Conservation (phyloP, 805 yeast species). For the Nakazawaea anatomiae region DNA sequence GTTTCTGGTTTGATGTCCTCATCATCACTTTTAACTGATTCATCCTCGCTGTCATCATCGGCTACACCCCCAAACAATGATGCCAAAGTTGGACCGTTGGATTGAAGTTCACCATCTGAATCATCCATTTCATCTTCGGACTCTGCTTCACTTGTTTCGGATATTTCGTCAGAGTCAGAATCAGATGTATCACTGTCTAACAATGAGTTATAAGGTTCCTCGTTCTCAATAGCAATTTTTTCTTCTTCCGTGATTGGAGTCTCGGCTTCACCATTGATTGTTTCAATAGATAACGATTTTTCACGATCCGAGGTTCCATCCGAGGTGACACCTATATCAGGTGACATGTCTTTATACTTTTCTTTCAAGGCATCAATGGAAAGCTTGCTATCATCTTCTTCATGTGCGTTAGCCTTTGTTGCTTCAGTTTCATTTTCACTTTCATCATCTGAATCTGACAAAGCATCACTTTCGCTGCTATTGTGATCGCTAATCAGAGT, state of each 20-base stretch:
- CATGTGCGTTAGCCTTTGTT: conserved; percentile 8
- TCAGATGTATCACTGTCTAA: conserved; percentile 19
- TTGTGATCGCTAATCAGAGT: conserved; percentile 15
- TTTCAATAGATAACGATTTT: too few species aligned
- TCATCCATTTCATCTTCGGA: conserved; percentile 12
- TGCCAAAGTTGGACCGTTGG: conserved; percentile 23
- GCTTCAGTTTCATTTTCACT: conserved; percentile 17
- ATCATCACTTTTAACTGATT: conserved; percentile 25
- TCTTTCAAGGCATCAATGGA: conserved; percentile 49
- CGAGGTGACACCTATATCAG: neutral
- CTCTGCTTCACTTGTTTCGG: conserved; percentile 9
- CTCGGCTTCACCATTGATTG: neutral
- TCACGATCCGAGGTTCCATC: too few species aligned
- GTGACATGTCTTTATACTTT: conserved; percentile 43
- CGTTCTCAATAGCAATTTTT: conserved; percentile 1
- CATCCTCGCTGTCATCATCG: conserved; percentile 28
- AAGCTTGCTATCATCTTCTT: conserved; percentile 40
- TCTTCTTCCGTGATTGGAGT: conserved; percentile 10
- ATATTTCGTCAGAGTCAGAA: conserved; percentile 15
- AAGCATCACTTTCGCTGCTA: conserved; percentile 2
- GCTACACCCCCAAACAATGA: conserved; percentile 28
- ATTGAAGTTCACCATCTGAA: conserved; percentile 17
- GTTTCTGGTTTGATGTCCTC: conserved; percentile 19
- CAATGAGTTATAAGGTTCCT: conserved; percentile 13
- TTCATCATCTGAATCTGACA: conserved; percentile 11